Evolutionary conservation across 768 basidiomycete species (phyloP), one percentile per base, ranked within the genome.

Genomic region (Trametes punicea): DNA sequence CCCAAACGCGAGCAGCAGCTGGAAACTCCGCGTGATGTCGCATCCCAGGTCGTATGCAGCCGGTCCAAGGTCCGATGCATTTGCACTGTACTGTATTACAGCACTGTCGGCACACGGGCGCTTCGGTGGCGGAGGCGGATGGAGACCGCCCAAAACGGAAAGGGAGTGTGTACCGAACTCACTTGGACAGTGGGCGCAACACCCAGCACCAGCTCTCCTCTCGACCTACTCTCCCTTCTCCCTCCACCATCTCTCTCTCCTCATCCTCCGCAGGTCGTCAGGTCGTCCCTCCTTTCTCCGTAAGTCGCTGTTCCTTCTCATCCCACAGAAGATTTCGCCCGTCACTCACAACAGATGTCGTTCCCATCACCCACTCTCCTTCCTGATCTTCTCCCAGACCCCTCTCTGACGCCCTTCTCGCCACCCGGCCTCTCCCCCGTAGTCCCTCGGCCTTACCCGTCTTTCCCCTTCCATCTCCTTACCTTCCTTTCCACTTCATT

Each of bases 401-500:
- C 10, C 51, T 47, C 42, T 34, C 51, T 46, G 51, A 40, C 55
- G 52, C 59, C 49, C 34, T 48, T 29, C 52, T 34, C 42, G 29
- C 52, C 44, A 44, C 44, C 23, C 33, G 16, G 31, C 42, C 29
- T 20, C 42, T 6, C 52, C 1, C 31, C 2, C 51, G 20, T 33
- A 44, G 30, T 23, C 51, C 13, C 4, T 31, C 40, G 26, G 29
- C 46, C 44, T 23, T 51, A 11, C 53, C 61, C 36, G 27, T 56
- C 54, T 60, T 45, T 31, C 38, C 50, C 33, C 21, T 33, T 41
- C 56, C 39, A 27, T 36, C 54, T 45, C 21, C 46, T 56, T 56
- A 57, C 62, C 40, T 52, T 57, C 44, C 51, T 54, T 51, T 30
- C 46, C 30, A 31, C 31, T 47, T 53, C 46, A n/a, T 40, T n/a